These are phyloP conservation scores for Lenwebbia sp. DNA, from an alignment of 345 rosid species.

Conservation along the genomic window DNA sequence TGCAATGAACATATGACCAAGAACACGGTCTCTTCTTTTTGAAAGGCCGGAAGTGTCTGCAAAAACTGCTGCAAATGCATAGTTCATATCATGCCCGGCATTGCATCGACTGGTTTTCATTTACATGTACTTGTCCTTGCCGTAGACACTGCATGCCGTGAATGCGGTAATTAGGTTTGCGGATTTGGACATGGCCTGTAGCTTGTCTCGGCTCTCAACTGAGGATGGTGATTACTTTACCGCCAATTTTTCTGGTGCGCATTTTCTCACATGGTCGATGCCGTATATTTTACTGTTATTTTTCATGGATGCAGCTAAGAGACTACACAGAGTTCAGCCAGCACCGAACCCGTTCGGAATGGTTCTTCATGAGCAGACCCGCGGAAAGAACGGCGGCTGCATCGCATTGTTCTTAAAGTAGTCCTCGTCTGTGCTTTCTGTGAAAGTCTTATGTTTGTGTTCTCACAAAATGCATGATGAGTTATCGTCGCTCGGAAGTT, in stretches of 20 bases:
- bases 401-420: constrained; percentile 50
- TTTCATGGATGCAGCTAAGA: constrained; percentile 40
- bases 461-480: background rate
- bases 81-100: background rate
- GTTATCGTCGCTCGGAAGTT: background rate
- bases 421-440: background rate
- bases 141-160: background rate
- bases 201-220: background rate
- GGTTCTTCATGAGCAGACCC: constrained; percentile 77
- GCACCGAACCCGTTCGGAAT: constrained; percentile 70
- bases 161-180: background rate
- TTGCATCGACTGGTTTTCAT: background rate
- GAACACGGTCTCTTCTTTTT: constrained; percentile 82
- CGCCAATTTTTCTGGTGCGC: background rate
- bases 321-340: constrained; percentile 72
- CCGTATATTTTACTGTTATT: background rate
- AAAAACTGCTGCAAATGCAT: constrained; percentile 56
- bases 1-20: constrained; percentile 68
- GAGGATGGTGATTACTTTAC: background rate
- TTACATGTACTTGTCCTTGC: background rate
- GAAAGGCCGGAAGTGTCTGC: constrained; percentile 65
- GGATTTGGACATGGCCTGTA: background rate
- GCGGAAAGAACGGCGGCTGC: constrained; percentile 50
- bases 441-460: background rate
- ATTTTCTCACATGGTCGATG: background rate